Evolutionary conservation across 345 rosid species (phyloP), one percentile per base, ranked within the genome.

Genomic region (Citropsis articulata): DNA sequence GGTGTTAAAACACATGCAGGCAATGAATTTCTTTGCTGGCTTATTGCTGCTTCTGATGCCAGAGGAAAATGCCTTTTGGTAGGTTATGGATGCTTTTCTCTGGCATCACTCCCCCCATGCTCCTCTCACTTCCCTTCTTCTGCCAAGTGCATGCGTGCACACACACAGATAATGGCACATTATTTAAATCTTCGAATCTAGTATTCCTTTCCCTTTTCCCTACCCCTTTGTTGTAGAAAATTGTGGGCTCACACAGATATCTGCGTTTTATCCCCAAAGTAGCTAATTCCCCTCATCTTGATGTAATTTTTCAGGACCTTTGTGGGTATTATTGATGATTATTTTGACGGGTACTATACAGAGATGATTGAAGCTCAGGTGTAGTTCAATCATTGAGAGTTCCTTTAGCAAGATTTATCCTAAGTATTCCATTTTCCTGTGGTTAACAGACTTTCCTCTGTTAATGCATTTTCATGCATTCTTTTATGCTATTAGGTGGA

Each of bases 61-160:
- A 7, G 99, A 96, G 83, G 99, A 96, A 84, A 92, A 96, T 85
- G 99, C 99, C 65, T 96, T 96, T 87, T 96, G 99, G 99, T 96
- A 93, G 71, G 88, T 89, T 83, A 73, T 62, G 65, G 82, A 79
- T 77, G 80, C 72, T 75, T 75, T 57, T 73, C 66, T 50, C 40
- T 28, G 2, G 21, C 68, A 31, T 22, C 74, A 28, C 22, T 50
- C 12, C 59, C 19, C 38, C 40, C 68, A 65, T 1, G 2, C 18
- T 30, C 62, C 62, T 71, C 30, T 76, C 67, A 50, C 74, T 75
- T 45, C 73, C 28, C 42, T 25, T 71, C 42, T 63, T 56, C 28
- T 21, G 10, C 45, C 63, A 77, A 40, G 22, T 40, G 45, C 50
- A 66, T 53, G 57, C 57, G 7, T 19, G 8, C 30, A 45, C 55